Conservation (phyloP, 805 yeast species). For the Kodamaea sagamina region DNA sequence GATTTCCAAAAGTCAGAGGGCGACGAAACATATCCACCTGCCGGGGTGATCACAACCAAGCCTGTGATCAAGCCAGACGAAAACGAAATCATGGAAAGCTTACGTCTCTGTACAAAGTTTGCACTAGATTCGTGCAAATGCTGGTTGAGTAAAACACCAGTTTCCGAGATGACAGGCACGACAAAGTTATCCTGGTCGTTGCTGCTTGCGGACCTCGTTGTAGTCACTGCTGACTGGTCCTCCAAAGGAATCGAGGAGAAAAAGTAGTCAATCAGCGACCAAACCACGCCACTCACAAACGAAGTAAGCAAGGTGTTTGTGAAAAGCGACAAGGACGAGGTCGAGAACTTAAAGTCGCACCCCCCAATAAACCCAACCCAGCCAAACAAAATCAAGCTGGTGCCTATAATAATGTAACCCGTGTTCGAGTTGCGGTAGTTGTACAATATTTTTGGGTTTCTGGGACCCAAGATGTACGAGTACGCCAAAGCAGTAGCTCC, state of each 20-base stretch:
- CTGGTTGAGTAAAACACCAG: conserved; percentile 21
- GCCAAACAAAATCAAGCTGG: conserved; percentile 34
- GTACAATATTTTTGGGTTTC: conserved; percentile 39
- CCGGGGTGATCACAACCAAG: conserved; percentile 45
- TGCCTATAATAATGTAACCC: conserved; percentile 36
- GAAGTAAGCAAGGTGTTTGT: conserved; percentile 38
- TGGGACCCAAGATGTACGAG: conserved; percentile 44
- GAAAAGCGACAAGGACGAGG: conserved; percentile 32
- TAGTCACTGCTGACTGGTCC: conserved; percentile 14
- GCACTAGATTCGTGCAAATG: conserved; percentile 21
- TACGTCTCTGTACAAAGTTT: conserved; percentile 23
- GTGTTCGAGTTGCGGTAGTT: conserved; percentile 40
- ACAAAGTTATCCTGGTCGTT: neutral
- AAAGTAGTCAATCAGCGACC: conserved; percentile 42
- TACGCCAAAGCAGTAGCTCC: conserved; percentile 49
- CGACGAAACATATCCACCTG: conserved; percentile 42
- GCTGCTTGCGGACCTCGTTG: neutral
- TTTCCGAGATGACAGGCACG: conserved; percentile 15
- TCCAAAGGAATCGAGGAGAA: conserved; percentile 42
- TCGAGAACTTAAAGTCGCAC: conserved; percentile 43
- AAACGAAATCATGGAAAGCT: conserved; percentile 40
- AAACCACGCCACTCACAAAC: conserved; percentile 35
- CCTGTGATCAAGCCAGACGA: conserved; percentile 45
- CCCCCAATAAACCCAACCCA: conserved; percentile 48
- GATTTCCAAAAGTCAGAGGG: conserved; percentile 42